Evolutionary conservation across 805 yeast species (phyloP).

Genomic region (Isabelozyma heimii): DNA sequence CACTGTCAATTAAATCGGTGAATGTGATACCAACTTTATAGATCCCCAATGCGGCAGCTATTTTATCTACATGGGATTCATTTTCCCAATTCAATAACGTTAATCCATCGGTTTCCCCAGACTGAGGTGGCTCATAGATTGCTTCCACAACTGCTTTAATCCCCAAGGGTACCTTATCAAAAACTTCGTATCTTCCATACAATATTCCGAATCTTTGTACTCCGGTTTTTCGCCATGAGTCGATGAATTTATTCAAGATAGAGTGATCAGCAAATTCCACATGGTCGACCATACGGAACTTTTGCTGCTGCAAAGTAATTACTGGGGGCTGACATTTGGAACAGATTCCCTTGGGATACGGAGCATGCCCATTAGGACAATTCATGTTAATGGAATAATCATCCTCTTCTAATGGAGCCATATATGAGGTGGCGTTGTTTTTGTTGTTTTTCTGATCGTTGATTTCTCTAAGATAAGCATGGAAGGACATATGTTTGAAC

Average conservation of each 20-base stretch:
- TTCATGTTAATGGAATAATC: slow-evolving; percentile 58
- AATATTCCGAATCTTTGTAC: slow-evolving; percentile 82
- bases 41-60: slow-evolving; percentile 62
- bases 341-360: slow-evolving; percentile 95
- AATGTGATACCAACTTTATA: slow-evolving; percentile 78
- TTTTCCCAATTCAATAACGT: slow-evolving; percentile 57
- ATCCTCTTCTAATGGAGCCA: slow-evolving; percentile 76
- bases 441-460: slow-evolving; percentile 65
- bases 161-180: slow-evolving; percentile 86
- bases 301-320: slow-evolving; percentile 85
- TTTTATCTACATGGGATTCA: slow-evolving; percentile 48
- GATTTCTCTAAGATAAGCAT: slow-evolving; percentile 73
- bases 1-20: slow-evolving; percentile 88
- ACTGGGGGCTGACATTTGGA: slow-evolving; percentile 97
- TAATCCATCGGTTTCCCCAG: slow-evolving; percentile 82
- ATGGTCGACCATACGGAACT: slow-evolving; percentile 95
- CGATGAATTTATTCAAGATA: slow-evolving; percentile 79
- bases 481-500: slow-evolving; percentile 87
- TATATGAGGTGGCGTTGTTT: slow-evolving; percentile 57
- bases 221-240: slow-evolving; percentile 88
- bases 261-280: slow-evolving; percentile 80
- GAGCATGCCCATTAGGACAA: slow-evolving; percentile 81
- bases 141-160: slow-evolving; percentile 92
- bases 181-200: slow-evolving; percentile 76
- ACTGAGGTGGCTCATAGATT: slow-evolving; percentile 90